Evolutionary conservation across 371 early-diverging fungal genomes (phyloP), one percentile per base, ranked within the genome.

Genomic region (Gilbertella persicaria): DNA sequence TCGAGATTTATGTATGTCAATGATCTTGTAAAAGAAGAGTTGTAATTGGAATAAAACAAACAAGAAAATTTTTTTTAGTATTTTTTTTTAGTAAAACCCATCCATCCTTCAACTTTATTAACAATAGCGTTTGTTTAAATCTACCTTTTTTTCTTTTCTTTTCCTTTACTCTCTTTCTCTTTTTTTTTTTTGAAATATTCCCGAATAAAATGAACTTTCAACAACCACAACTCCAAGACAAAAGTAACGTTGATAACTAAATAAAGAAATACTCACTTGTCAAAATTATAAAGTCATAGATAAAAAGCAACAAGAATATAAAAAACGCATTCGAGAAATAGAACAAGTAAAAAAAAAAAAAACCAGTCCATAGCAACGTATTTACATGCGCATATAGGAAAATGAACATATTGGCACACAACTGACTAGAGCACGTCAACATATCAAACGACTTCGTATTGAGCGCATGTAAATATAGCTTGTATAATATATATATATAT

Each of bases 1-100:
- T 95, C 96, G n/a, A 80, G 94, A 50, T 99, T 95, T 76, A 97
- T 97, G 97, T 74, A 82, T 55, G 78, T 94, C 50, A 98, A 97
- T 50, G 80, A 76, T 48, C 46, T 86, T 44, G 45, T 26, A 13
- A 24, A 29, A 50, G 50, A 50, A 49, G 25, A 26, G 26, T 36
- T 36, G 16, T 21, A 25, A 45, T 13, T 19, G 19, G 42, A 30
- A 45, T 16, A 43, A 24, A 46, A 33, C 13, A 33, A n/a, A n/a
- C n/a, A 40, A 41, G 41, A 35, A 33, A 40, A 21, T 37, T 38
- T 45, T 39, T 17, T 14, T 9, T 45, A 29, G 45, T 40, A 40
- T 37, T 24, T 47, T 14, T 10, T 17, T 36, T 33, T 7, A 8
- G 23, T 8, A 42, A 23, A 13, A 10, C 5, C 14, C 3, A 42